These are phyloP conservation scores for Saccharomyces hybrid DNA, from an alignment of 1,139 yeast genomes.

Conservation along the genomic window DNA sequence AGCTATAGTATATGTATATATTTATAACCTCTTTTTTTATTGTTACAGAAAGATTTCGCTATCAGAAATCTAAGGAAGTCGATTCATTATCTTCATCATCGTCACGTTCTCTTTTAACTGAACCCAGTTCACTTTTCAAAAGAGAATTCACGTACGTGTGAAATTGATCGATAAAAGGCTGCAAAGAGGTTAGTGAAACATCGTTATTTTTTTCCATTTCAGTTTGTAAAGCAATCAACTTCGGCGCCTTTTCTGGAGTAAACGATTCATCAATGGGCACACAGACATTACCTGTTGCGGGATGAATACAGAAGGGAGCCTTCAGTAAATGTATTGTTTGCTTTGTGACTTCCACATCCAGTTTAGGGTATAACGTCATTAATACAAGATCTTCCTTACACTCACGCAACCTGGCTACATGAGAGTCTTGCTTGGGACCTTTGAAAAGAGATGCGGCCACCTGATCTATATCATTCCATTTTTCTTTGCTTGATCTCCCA, in stretches of 20 bases:
- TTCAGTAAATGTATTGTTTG: constrained; percentile 86
- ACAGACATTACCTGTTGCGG: constrained; percentile 95
- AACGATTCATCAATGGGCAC: constrained; percentile 72
- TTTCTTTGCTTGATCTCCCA: constrained; percentile 43
- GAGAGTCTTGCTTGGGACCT: constrained; percentile 33
- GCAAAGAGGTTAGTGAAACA: constrained; percentile 62
- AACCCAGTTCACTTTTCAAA: constrained; percentile 47
- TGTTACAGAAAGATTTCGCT: neutral
- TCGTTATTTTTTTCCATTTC: constrained; percentile 38
- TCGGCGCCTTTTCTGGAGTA: constrained; percentile 77
- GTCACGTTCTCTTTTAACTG: constrained; percentile 42
- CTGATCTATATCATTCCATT: constrained; percentile 79
- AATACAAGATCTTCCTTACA: constrained; percentile 76
- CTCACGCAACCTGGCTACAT: constrained; percentile 40
- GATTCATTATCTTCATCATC: constrained; percentile 10
- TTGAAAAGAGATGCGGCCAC: constrained; percentile 37
- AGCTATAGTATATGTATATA: neutral
- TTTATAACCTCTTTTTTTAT: neutral
- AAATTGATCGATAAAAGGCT: constrained; percentile 68
- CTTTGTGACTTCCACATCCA: constrained; percentile 88
- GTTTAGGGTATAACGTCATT: constrained; percentile 77
- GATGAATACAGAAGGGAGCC: constrained; percentile 97
- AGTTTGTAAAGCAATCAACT: constrained; percentile 48
- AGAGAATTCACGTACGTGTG: constrained; percentile 53
- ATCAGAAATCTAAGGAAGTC: constrained; percentile 1